These are phyloP conservation scores for Arctium minus DNA, from an alignment of 129 eudicot species.

Conservation along the genomic window DNA sequence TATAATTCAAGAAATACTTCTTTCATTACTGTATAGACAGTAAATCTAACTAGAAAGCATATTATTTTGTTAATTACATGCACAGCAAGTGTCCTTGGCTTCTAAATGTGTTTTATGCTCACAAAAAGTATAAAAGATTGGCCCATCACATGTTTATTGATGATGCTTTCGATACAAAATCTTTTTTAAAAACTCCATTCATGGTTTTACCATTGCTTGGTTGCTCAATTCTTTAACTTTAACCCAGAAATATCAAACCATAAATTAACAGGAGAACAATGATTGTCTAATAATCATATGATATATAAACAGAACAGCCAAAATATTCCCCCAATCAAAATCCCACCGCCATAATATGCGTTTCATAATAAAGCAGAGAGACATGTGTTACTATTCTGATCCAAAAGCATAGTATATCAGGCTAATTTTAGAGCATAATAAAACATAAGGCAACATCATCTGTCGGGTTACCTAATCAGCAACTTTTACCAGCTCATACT, in stretches of 20 bases:
- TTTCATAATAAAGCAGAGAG: constrained; percentile 1
- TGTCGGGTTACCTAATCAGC: constrained; percentile 20
- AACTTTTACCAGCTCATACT: constrained; percentile 46
- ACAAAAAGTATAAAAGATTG: neutral
- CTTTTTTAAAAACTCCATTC: neutral
- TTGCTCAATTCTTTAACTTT: neutral
- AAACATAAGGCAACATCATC: constrained; percentile 11
- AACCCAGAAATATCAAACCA: neutral
- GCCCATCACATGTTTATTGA: neutral
- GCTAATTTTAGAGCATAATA: constrained; percentile 1
- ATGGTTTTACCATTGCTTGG: neutral
- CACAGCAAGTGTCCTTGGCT: neutral
- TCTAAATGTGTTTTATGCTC: neutral
- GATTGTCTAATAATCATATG: neutral
- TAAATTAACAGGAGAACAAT: neutral
- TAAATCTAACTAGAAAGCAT: neutral
- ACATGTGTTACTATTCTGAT: constrained; percentile 5
- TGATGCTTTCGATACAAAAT: neutral
- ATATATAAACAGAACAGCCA: constrained; percentile 17
- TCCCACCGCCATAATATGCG: constrained; percentile 5
- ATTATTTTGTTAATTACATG: neutral
- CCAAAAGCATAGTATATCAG: constrained; percentile 7
- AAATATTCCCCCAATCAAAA: constrained; percentile 11
- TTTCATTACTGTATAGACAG: neutral
- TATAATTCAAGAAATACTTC: neutral